These are phyloP conservation scores for Crataegus laevigata DNA, from an alignment of 306 rosid species.

Conservation along the genomic window DNA sequence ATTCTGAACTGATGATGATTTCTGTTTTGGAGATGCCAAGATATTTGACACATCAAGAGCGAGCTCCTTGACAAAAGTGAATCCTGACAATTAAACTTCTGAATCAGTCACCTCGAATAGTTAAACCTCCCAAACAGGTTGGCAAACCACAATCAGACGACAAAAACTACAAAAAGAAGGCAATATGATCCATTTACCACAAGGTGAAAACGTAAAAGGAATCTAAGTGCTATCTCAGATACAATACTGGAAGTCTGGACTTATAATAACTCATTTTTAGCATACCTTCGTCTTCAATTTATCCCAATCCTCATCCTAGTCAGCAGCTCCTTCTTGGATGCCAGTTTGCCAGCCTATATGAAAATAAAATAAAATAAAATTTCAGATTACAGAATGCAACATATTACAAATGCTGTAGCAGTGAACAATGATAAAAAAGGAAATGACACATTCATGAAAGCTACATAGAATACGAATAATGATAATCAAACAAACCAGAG, in stretches of 20 bases:
- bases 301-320: conserved; percentile 98
- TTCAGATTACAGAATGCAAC: not conserved
- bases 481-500: not conserved
- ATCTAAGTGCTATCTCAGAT: not conserved
- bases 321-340: conserved; percentile 83
- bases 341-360: conserved; percentile 92
- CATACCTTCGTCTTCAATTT: conserved; percentile 93
- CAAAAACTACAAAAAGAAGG: not conserved
- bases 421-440: not conserved
- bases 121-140: not conserved
- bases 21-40: conserved; percentile 66
- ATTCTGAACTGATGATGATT: conserved; percentile 26
- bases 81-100: conserved; percentile 33
- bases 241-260: not conserved
- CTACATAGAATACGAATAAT: not conserved
- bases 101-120: conserved; percentile 8
- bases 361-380: too few relatives aligned
- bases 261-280: conserved; percentile 5
- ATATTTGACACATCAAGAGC: conserved; percentile 77
- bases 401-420: not conserved
- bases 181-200: not conserved
- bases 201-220: not conserved
- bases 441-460: not conserved
- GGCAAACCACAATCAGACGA: not conserved
- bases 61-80: conserved; percentile 75